A percentile compares a stretch with the other conserved stretches of the same genome.
These are phyloP conservation scores for Populus davidiana DNA, from an alignment of 345 rosid species.

Conservation along the genomic window DNA sequence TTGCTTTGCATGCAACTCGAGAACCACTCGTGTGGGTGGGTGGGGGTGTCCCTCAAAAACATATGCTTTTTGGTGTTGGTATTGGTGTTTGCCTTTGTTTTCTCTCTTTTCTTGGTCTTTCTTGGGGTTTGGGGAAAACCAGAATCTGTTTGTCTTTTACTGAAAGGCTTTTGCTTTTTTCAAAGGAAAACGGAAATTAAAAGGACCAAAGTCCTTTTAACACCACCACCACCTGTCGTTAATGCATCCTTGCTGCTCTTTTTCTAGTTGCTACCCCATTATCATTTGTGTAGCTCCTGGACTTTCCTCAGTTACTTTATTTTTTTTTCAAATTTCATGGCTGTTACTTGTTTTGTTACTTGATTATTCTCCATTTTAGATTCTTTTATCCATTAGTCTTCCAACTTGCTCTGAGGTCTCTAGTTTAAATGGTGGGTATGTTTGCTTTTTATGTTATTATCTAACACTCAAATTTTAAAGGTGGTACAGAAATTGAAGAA, in stretches of 20 bases:
- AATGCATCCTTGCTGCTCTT: not conserved
- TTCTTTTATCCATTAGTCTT: not conserved
- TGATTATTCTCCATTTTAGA: not conserved
- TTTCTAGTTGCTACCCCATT: not conserved
- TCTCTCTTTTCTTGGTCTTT: constrained; percentile 12
- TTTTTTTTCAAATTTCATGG: not conserved
- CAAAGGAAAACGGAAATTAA: constrained; percentile 16
- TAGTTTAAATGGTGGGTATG: too few species aligned
- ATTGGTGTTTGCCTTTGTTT: constrained; percentile 23
- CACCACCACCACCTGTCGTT: constrained; percentile 2
- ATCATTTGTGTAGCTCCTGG: not conserved
- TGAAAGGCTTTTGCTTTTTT: constrained; percentile 26
- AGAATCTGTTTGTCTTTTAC: constrained; percentile 47
- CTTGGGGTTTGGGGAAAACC: constrained; percentile 45
- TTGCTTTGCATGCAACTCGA: constrained; percentile 26
- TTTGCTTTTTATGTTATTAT: too few species aligned
- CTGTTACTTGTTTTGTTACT: not conserved
- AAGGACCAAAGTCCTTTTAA: not conserved
- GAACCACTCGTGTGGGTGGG: constrained; percentile 61
- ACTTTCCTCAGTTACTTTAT: not conserved
- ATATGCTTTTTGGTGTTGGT: constrained; percentile 21
- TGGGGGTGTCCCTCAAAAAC: constrained; percentile 18
- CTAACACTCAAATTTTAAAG: too few species aligned
- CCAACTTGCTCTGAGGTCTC: too few species aligned
- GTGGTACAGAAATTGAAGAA: too few species aligned